These are phyloP conservation scores for Cadophora gregata DNA, from an alignment of 2,329 filamentous ascomycete species.

Conservation along the genomic window DNA sequence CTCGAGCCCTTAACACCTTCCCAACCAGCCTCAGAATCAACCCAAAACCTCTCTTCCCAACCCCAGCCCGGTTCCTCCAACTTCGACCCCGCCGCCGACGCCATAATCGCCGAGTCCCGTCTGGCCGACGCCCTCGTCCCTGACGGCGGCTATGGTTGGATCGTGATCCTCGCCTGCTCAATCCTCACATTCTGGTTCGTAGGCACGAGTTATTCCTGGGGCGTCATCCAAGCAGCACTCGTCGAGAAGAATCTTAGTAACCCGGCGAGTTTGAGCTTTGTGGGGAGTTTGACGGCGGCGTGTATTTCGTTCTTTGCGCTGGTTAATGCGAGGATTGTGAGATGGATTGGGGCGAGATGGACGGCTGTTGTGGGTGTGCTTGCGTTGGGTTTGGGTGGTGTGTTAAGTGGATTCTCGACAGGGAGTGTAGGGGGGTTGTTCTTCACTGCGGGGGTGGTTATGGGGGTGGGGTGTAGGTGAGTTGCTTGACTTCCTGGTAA, in stretches of 20 bases:
- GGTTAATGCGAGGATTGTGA: constrained; percentile 57
- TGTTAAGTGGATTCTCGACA: constrained; percentile 54
- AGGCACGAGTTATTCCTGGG: constrained; percentile 64
- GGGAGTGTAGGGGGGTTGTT: constrained; percentile 55
- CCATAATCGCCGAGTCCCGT: constrained; percentile 51
- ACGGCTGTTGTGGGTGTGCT: constrained; percentile 56
- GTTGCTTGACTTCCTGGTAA: constrained; percentile 21
- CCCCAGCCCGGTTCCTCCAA: constrained; percentile 9
- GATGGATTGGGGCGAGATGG: constrained; percentile 53
- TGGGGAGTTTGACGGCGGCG: constrained; percentile 59
- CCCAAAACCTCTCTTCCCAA: constrained; percentile 12
- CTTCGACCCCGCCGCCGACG: constrained; percentile 41
- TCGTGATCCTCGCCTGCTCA: constrained; percentile 57
- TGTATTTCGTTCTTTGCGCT: constrained; percentile 59
- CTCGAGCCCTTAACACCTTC: constrained; percentile 10
- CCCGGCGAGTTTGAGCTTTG: constrained; percentile 61
- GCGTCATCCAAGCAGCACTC: constrained; percentile 63
- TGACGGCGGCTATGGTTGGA: constrained; percentile 63
- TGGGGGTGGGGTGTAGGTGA: constrained; percentile 52
- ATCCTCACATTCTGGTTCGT: constrained; percentile 62
- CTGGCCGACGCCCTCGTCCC: constrained; percentile 54
- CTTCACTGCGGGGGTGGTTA: constrained; percentile 53
- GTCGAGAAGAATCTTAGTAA: constrained; percentile 54
- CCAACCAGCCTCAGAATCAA: not conserved
- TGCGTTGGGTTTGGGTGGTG: constrained; percentile 56